phyloP scores from a whole-genome alignment of 106 monocot genomes.

The Vanilla planifolia region DNA sequence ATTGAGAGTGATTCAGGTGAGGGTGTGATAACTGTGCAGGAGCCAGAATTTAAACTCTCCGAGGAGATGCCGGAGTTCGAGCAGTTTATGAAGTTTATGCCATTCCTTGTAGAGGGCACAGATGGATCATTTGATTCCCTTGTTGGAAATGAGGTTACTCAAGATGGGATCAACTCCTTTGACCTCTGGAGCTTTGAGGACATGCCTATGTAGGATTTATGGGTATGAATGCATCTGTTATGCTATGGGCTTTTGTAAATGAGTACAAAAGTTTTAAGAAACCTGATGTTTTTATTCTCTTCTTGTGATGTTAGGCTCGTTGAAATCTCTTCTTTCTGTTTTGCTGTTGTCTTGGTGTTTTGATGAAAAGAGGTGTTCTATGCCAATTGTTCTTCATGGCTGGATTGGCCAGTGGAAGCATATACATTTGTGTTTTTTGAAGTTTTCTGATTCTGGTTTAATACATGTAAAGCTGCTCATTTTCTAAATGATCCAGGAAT shows the following conservation, averaged over 20 bases:
- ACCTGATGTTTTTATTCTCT: background rate
- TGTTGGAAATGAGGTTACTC: constrained; percentile 21
- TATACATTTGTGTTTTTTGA: no score
- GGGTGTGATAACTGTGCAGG: constrained; percentile 9
- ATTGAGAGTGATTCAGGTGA: constrained; percentile 34
- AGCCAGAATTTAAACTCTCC: constrained; percentile 14
- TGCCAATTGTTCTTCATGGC: no score
- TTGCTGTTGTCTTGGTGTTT: background rate
- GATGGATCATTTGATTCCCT: constrained; percentile 31
- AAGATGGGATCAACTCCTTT: constrained; percentile 23
- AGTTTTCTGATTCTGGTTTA: no score
- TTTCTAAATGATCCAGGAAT: no score
- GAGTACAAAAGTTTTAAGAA: background rate
- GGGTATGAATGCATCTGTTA: background rate
- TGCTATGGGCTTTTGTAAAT: background rate
- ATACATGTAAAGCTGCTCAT: no score
- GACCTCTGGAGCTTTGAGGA: constrained; percentile 78
- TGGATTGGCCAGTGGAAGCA: no score
- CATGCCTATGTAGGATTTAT: constrained; percentile 15
- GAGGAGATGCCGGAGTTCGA: constrained; percentile 44
- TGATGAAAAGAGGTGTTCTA: background rate
- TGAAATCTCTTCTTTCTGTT: background rate
- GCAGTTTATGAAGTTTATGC: constrained; percentile 33
- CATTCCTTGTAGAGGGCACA: constrained; percentile 17
- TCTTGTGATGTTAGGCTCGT: background rate